Conservation (phyloP, 345 rosid species). For the Durio zibethinus region DNA sequence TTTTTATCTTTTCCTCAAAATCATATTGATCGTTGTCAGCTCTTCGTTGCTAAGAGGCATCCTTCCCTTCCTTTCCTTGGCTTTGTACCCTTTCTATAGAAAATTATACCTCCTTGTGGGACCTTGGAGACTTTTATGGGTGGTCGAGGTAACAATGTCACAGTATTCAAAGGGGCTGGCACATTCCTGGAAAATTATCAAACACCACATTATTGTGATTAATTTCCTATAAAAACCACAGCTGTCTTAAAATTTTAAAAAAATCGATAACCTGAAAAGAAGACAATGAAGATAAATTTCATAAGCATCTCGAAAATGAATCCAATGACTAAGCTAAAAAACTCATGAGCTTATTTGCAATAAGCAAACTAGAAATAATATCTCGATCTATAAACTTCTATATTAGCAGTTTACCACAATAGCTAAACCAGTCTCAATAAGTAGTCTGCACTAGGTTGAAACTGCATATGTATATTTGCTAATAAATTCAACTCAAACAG, state of each 20-base stretch:
- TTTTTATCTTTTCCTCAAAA: constrained; percentile 87
- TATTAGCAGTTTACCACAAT: not conserved
- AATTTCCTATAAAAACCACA: not conserved
- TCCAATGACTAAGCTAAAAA: not conserved
- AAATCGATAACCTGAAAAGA: not conserved
- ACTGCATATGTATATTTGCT: not conserved
- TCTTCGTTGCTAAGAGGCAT: constrained; percentile 45
- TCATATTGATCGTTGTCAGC: constrained; percentile 60
- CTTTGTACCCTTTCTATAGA: constrained; percentile 72
- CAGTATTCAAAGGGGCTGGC: constrained; percentile 78
- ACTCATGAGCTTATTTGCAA: not conserved
- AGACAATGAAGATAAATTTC: not conserved
- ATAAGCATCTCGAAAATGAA: not conserved
- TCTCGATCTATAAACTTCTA: not conserved
- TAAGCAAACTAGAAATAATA: not conserved
- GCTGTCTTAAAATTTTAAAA: not conserved
- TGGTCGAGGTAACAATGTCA: constrained; percentile 89
- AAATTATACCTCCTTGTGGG: constrained; percentile 93
- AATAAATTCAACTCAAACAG: not conserved
- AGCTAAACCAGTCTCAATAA: not conserved
- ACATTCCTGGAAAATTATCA: constrained; percentile 49
- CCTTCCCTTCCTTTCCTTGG: constrained; percentile 59
- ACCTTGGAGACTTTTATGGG: constrained; percentile 89
- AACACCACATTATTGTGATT: not conserved
- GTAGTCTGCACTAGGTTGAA: not conserved